Conservation (phyloP, 2,329 filamentous ascomycete genomes). For the Phaeosphaeriaceae sp. region DNA sequence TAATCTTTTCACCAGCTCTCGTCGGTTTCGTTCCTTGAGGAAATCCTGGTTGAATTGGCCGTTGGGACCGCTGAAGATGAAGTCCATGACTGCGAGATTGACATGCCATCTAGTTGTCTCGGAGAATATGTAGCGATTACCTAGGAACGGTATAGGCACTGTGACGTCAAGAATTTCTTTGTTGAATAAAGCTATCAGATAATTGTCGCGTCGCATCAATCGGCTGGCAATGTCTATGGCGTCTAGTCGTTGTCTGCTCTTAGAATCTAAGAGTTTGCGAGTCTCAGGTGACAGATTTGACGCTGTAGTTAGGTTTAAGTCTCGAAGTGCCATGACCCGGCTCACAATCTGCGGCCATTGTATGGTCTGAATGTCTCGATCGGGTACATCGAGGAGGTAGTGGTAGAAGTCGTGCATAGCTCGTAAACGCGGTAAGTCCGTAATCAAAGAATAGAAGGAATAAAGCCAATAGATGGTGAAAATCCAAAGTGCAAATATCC, state of each 20-base stretch:
- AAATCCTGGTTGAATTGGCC: conserved; percentile 88
- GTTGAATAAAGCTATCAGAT: conserved; percentile 95
- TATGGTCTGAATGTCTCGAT: conserved; percentile 88
- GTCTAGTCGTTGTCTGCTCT: conserved; percentile 92
- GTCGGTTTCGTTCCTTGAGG: conserved; percentile 80
- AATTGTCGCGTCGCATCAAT: conserved; percentile 95
- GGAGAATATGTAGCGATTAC: conserved; percentile 82
- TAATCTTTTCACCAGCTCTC: conserved; percentile 77
- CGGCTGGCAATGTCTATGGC: conserved; percentile 97
- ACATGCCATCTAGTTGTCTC: conserved; percentile 91
- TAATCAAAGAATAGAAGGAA: conserved; percentile 74
- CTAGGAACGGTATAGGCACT: conserved; percentile 82
- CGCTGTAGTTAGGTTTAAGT: conserved; percentile 86
- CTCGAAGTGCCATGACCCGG: conserved; percentile 81
- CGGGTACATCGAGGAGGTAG: conserved; percentile 80
- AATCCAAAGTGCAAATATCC: conserved; percentile 81
- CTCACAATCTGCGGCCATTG: conserved; percentile 92
- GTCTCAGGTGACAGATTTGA: conserved; percentile 64
- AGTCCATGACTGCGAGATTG: conserved; percentile 87
- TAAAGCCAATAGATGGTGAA: conserved; percentile 86
- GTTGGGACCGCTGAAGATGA: conserved; percentile 82
- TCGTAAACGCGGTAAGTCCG: conserved; percentile 74
- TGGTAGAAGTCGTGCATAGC: conserved; percentile 86
- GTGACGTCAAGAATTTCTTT: conserved; percentile 92
- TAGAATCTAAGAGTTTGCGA: conserved; percentile 72